Evolutionary conservation across 768 basidiomycete species (phyloP), one percentile per base, ranked within the genome.

Genomic region (Suillus occidentalis): DNA sequence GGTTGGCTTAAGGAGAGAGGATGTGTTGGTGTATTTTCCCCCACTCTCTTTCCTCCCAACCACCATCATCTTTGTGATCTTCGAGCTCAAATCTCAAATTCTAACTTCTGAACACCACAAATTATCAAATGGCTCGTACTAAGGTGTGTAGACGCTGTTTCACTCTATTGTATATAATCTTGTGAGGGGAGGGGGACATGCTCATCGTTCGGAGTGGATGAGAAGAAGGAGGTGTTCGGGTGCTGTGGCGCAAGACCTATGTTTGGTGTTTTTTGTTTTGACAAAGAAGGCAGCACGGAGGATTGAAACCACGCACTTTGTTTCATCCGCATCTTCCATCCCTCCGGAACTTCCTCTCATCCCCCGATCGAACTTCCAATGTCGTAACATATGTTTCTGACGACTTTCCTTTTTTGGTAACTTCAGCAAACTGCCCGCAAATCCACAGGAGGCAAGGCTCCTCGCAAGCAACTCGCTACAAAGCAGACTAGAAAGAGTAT

Each of bases 361-460:
- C 9, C 52, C 62, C 71, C 72, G 66, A 50, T 65, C 56, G 71
- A 72, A 72, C 70, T 72, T 70, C 58, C 63, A 62, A 70, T 72
- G 72, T 72, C 55, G 4, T 49, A 14, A 59, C n/a, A 60, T 69
- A 72, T 74, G 72, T 73, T 74, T 74, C 69, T 58, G 64, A 72
- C 66, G 68, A 69, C 73, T 75, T 67, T 72, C 71, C 69, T 56
- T 64, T 69, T 61, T 67, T 63, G 68, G 84, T 90, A 92, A 84
- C 62, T 62, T 39, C 66, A 77, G 84, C 92, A 94, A 84, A 94
- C 91, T 65, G 92, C 91, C 67, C 89, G 90, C 79, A 93, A 93
- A 80, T 92, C 91, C 58, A 92, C 91, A 69, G 91, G 89, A 84
- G 91, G 89, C 79, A 92, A 92, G 79, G 88, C 89, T 34, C 91